Evolutionary conservation across 805 yeast genomes (phyloP).

Genomic region (Tetrapisispora namnaoensis): DNA sequence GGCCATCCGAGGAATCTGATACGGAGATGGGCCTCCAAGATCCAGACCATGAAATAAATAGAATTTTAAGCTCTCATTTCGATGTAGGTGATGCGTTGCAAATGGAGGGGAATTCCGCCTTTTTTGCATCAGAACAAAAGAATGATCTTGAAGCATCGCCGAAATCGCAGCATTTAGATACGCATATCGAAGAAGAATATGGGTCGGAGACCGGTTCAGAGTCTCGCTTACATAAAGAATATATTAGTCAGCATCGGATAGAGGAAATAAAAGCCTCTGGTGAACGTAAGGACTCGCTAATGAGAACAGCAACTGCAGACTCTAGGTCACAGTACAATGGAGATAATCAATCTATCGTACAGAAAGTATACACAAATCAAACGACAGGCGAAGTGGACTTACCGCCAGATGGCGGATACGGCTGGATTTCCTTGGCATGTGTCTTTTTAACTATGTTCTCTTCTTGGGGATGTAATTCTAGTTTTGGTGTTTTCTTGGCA

Average conservation of each 20-base stretch:
- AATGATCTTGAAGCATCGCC: background rate
- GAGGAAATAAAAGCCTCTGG: background rate
- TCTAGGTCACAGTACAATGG: background rate
- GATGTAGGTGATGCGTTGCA: constrained; percentile 27
- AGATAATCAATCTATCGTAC: constrained; percentile 2
- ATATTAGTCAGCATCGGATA: background rate
- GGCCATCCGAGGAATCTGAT: background rate
- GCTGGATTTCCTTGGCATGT: constrained; percentile 52
- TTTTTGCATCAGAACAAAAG: background rate
- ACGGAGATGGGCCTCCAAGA: constrained; percentile 2
- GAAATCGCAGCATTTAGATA: background rate
- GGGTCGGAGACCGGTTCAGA: background rate
- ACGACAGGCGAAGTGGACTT: constrained; percentile 29
- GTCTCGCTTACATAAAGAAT: background rate
- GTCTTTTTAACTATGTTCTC: constrained; percentile 42
- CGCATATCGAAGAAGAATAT: background rate
- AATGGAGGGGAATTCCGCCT: constrained; percentile 11
- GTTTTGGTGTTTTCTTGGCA: constrained; percentile 54
- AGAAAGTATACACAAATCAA: constrained; percentile 28
- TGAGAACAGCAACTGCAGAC: background rate
- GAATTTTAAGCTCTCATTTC: constrained; percentile 16
- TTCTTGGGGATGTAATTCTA: constrained; percentile 66
- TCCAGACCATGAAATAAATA: constrained; percentile 9
- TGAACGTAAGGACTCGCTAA: background rate
- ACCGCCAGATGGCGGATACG: constrained; percentile 60